These are phyloP conservation scores for Moesziomyces aphidis DNA, from an alignment of 1,284 basidiomycete species.

Conservation along the genomic window DNA sequence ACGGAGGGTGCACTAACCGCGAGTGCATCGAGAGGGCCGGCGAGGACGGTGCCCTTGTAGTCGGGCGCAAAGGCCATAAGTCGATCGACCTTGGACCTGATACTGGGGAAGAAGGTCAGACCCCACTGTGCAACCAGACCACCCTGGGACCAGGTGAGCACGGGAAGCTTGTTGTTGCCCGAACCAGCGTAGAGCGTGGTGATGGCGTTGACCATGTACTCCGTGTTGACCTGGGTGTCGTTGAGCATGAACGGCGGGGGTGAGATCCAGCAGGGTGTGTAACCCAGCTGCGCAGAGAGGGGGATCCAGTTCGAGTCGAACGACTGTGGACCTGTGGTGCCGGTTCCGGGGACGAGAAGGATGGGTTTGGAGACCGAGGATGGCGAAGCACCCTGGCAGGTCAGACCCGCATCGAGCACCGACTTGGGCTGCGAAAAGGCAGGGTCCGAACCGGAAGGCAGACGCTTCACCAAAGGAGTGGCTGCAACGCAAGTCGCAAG, in stretches of 20 bases:
- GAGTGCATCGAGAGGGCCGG: conserved; percentile 5
- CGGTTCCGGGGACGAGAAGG: conserved; percentile 46
- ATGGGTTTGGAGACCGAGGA: conserved; percentile 33
- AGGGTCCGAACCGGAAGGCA: conserved; percentile 24
- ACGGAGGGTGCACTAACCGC: conserved; percentile 1
- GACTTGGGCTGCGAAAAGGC: conserved; percentile 13
- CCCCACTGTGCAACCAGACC: conserved; percentile 29
- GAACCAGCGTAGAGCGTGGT: conserved; percentile 12
- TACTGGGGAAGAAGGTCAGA: conserved; percentile 40
- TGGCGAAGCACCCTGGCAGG: conserved; percentile 20
- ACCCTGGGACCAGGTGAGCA: conserved; percentile 46
- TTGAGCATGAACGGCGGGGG: conserved; percentile 45
- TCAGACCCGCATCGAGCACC: conserved; percentile 14
- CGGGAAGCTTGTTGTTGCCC: conserved; percentile 15
- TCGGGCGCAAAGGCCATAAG: conserved; percentile 41
- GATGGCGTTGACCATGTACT: conserved; percentile 48
- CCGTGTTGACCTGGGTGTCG: conserved; percentile 35
- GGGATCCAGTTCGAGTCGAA: conserved; percentile 45
- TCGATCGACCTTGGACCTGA: conserved; percentile 15
- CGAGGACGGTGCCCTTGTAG: conserved; percentile 35
- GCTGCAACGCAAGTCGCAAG: conserved; percentile 1
- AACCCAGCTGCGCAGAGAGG: conserved; percentile 26
- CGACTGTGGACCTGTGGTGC: conserved; percentile 14
- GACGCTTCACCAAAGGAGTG: conserved; percentile 20
- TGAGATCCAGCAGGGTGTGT: conserved; percentile 36